Conservation (phyloP, 2,329 filamentous ascomycete genomes). For the Aureobasidium lini region DNA sequence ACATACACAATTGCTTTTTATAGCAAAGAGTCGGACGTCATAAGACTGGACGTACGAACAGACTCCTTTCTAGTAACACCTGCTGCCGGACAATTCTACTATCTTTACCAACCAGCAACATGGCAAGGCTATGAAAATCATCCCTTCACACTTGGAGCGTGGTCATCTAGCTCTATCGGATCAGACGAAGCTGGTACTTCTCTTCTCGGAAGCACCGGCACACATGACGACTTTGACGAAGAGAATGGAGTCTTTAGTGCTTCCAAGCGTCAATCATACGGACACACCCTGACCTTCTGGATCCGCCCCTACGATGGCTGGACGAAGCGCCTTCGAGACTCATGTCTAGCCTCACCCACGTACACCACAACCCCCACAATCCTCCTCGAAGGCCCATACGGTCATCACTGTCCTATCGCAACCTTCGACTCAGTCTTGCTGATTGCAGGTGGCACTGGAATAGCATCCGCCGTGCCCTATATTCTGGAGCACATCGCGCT, state of each 20-base stretch:
- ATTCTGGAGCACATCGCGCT: constrained; percentile 15
- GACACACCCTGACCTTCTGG: constrained; percentile 35
- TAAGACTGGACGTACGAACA: constrained; percentile 40
- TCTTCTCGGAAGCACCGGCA: not conserved
- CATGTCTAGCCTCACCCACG: constrained; percentile 26
- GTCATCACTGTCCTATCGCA: constrained; percentile 34
- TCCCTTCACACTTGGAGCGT: constrained; percentile 41
- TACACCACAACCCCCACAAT: constrained; percentile 28
- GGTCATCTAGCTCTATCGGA: not conserved
- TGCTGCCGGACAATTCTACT: constrained; percentile 44
- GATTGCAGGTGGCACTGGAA: constrained; percentile 43
- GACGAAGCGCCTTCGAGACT: constrained; percentile 38
- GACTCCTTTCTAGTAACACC: constrained; percentile 29
- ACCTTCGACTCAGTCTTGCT: constrained; percentile 35
- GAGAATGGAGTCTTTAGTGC: not conserved
- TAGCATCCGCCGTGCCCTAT: constrained; percentile 35
- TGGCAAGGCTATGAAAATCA: constrained; percentile 44
- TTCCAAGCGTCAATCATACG: not conserved
- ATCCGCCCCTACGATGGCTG: constrained; percentile 46
- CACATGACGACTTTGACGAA: not conserved
- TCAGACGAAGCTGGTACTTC: not conserved
- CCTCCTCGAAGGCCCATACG: constrained; percentile 46
- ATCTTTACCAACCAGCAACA: constrained; percentile 40
- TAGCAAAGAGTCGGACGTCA: constrained; percentile 36
- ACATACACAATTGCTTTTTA: constrained; percentile 34